phyloP scores from a whole-genome alignment of 805 yeast species.

The Candida incommunis region DNA sequence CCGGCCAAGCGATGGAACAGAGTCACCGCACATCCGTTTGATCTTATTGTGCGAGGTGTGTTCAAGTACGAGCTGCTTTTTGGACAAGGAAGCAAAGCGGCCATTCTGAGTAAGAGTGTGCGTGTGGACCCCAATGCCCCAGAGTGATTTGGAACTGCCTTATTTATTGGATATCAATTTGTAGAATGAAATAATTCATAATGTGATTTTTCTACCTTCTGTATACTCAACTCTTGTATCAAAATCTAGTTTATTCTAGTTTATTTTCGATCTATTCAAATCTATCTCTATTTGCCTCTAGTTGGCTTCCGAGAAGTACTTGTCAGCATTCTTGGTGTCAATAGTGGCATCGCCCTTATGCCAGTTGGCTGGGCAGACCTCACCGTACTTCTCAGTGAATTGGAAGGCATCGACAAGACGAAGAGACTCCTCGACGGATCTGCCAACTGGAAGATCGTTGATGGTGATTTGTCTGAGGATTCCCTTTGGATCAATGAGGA shows the following conservation, averaged over 20 bases:
- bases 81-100: slow-evolving; percentile 16
- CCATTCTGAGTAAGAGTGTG: slow-evolving; percentile 7
- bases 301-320: slow-evolving; percentile 9
- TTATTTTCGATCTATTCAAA: too few relatives aligned
- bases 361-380: slow-evolving; percentile 99
- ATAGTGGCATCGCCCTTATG: slow-evolving; percentile 87
- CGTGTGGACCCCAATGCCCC: slow-evolving; percentile 1
- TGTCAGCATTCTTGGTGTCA: slow-evolving; percentile 25
- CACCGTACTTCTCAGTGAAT: slow-evolving; percentile 98
- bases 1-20: slow-evolving; percentile 49
- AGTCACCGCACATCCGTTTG: slow-evolving; percentile 70
- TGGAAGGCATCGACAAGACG: slow-evolving; percentile 99
- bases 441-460: slow-evolving; percentile 98
- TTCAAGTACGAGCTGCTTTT: slow-evolving; percentile 67
- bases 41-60: slow-evolving; percentile 69
- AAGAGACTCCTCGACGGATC: slow-evolving; percentile 94
- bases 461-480: slow-evolving; percentile 89
- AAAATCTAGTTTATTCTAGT: too few relatives aligned
- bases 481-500: slow-evolving; percentile 95
- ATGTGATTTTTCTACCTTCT: too few relatives aligned
- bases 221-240: too few relatives aligned
- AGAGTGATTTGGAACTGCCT: not conserved
- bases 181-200: too few relatives aligned
- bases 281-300: slow-evolving; percentile 3
- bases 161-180: not conserved